phyloP scores from a whole-genome alignment of 1,139 yeast species.

The Debaryomyces coudertii region DNA sequence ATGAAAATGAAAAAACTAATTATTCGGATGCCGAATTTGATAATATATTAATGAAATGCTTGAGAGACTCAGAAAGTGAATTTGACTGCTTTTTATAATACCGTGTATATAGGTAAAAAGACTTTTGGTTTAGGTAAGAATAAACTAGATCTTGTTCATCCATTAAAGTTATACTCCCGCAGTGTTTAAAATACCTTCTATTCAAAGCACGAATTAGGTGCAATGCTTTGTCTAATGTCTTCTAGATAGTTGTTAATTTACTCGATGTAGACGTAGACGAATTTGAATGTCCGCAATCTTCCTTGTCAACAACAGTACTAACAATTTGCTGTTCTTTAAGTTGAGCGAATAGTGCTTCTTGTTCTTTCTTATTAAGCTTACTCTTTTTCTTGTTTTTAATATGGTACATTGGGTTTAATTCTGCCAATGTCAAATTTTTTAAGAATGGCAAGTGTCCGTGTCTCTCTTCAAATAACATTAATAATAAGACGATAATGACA shows the following conservation, averaged over 20 bases:
- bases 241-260: too few relatives aligned
- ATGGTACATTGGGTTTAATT: conserved; percentile 74
- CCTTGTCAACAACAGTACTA: too few relatives aligned
- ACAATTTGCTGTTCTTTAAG: too few relatives aligned
- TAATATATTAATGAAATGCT: conserved; percentile 29
- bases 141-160: neutral
- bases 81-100: conserved; percentile 25
- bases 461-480: conserved; percentile 75
- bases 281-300: too few relatives aligned
- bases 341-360: conserved; percentile 58
- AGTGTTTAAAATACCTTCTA: too few relatives aligned
- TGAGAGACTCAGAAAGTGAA: conserved; percentile 38
- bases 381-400: conserved; percentile 67
- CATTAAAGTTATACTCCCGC: too few relatives aligned
- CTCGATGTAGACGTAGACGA: too few relatives aligned
- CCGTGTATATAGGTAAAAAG: neutral
- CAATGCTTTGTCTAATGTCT: too few relatives aligned
- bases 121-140: neutral
- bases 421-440: conserved; percentile 52
- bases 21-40: conserved; percentile 33
- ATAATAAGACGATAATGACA: conserved; percentile 52
- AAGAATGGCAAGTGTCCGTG: conserved; percentile 42
- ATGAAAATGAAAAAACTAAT: conserved; percentile 27
- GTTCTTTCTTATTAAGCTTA: conserved; percentile 57
- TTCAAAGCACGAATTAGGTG: too few relatives aligned